Evolutionary conservation across 768 basidiomycete species (phyloP).

Genomic region (Boletellus ananas): DNA sequence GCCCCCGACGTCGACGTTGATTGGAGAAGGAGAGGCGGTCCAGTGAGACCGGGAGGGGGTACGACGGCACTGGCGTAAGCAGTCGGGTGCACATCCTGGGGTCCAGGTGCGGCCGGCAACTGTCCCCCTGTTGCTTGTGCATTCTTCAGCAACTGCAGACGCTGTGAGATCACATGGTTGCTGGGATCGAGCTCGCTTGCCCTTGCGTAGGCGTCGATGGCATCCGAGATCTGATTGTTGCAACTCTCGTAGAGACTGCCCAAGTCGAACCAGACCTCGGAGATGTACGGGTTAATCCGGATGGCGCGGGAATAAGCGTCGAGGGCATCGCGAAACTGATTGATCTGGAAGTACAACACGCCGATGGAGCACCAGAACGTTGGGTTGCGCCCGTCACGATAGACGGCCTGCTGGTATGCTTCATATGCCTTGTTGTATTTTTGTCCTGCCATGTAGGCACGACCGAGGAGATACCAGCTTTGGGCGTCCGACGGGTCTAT

Average conservation of each 20-base stretch:
- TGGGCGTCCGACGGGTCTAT: slow-evolving; percentile 94
- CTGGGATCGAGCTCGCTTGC: slow-evolving; percentile 90
- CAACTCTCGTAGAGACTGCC: slow-evolving; percentile 96
- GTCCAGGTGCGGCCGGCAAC: slow-evolving; percentile 83
- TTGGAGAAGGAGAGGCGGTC: slow-evolving; percentile 64
- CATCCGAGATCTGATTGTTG: slow-evolving; percentile 98
- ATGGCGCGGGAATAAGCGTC: slow-evolving; percentile 99
- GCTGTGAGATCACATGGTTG: slow-evolving; percentile 78
- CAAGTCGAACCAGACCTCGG: slow-evolving; percentile 80
- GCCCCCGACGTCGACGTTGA: slow-evolving; percentile 29
- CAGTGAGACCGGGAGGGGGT: slow-evolving; percentile 64
- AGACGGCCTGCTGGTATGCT: slow-evolving; percentile 98
- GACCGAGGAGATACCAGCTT: slow-evolving; percentile 97
- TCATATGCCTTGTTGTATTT: slow-evolving; percentile 99
- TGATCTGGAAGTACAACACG: slow-evolving; percentile 99
- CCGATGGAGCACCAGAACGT: slow-evolving; percentile 99
- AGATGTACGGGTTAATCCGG: slow-evolving; percentile 97
- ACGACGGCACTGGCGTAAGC: slow-evolving; percentile 81
- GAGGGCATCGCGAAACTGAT: slow-evolving; percentile 97
- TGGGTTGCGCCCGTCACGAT: slow-evolving; percentile 97
- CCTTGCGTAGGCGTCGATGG: slow-evolving; percentile 96
- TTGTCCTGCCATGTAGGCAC: slow-evolving; percentile 97
- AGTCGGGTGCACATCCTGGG: slow-evolving; percentile 94
- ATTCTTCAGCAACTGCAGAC: slow-evolving; percentile 72
- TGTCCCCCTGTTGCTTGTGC: slow-evolving; percentile 73